Evolutionary conservation across 345 rosid genomes (phyloP), one percentile per base, ranked within the genome.

Genomic region (Gossypium ekmanianum): DNA sequence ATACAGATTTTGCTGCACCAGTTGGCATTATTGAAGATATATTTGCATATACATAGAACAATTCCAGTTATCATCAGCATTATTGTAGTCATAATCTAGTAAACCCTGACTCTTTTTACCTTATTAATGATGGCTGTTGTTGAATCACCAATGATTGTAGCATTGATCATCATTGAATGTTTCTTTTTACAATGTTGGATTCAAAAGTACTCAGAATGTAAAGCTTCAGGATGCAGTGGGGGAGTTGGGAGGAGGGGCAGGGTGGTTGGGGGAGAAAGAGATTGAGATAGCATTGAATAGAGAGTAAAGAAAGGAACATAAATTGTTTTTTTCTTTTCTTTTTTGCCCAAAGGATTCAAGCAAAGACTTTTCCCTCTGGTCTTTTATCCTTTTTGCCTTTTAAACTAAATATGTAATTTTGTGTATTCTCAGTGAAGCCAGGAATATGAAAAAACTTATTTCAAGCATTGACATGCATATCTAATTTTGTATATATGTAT

Each of bases 321-420:
- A 22, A 12, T 0, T 2, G 27, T 11, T 43, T 43, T 10, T 43
- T 9, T 1, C 45, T 66, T 43, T 43, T 10, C n/a, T 9, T 4
- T 67, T 66, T 66, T 26, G 9, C 29, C 7, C 17, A 13, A 9
- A 45, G 34, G 71, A 14, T 48, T 47, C 43, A 9, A 68, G 44
- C 72, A 16, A 50, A 68, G 72, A 50, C 58, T 2, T 50, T 50
- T 68, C 59, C 72, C 13, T 66, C 71, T 48, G 43, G 22, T 68
- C 11, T 50, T 24, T 68, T 48, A 68, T 20, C 52, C 11, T 26
- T 16, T 13, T 13, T 9, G 50, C 29, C 20, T 16, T 68, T 24
- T 48, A 8, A 68, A 68, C 18, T 29, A 48, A 48, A 68, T 68
- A 39, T 50, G 20, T 26, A 34, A 11, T 34, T 68, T 18, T 69